Conservation (phyloP, 306 rosid genomes). For the Dalbergia cultrata region DNA sequence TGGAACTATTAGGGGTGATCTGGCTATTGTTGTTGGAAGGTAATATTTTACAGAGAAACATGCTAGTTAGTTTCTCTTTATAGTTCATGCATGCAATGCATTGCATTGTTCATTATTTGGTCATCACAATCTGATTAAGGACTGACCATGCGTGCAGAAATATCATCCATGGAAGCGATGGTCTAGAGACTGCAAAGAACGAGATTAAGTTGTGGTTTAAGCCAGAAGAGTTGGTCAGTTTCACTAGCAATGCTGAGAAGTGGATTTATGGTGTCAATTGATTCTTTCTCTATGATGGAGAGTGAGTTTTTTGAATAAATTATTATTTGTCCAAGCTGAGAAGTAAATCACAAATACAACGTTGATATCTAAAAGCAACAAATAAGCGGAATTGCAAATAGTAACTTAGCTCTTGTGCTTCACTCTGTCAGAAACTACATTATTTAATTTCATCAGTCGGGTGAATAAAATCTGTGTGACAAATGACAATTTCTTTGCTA, state of each 20-base stretch:
- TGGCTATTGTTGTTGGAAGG: slow-evolving; percentile 98
- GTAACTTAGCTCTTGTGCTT: slow-evolving; percentile 13
- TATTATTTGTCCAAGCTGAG: slow-evolving; percentile 12
- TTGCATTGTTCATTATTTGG: slow-evolving; percentile 30
- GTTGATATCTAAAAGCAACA: slow-evolving; percentile 43
- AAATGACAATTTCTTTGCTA: not conserved
- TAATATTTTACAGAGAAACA: slow-evolving; percentile 39
- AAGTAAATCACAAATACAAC: slow-evolving; percentile 8
- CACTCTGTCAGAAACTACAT: slow-evolving; percentile 17
- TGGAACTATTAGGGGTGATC: slow-evolving; percentile 95
- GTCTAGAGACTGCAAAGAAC: slow-evolving; percentile 90
- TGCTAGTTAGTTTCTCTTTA: slow-evolving; percentile 24
- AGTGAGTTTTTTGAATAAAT: slow-evolving; percentile 45
- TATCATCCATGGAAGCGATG: slow-evolving; percentile 98
- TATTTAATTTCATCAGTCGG: not conserved
- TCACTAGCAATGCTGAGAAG: slow-evolving; percentile 87
- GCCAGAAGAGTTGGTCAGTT: slow-evolving; percentile 84
- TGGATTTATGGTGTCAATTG: slow-evolving; percentile 86
- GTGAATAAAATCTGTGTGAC: not conserved
- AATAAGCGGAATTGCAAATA: slow-evolving; percentile 39
- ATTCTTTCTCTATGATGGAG: slow-evolving; percentile 39
- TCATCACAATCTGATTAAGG: slow-evolving; percentile 16
- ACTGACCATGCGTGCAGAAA: slow-evolving; percentile 59
- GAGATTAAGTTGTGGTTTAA: slow-evolving; percentile 93
- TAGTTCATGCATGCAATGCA: not conserved